Conservation (phyloP, 768 basidiomycete species). For the Suillus placidus region DNA sequence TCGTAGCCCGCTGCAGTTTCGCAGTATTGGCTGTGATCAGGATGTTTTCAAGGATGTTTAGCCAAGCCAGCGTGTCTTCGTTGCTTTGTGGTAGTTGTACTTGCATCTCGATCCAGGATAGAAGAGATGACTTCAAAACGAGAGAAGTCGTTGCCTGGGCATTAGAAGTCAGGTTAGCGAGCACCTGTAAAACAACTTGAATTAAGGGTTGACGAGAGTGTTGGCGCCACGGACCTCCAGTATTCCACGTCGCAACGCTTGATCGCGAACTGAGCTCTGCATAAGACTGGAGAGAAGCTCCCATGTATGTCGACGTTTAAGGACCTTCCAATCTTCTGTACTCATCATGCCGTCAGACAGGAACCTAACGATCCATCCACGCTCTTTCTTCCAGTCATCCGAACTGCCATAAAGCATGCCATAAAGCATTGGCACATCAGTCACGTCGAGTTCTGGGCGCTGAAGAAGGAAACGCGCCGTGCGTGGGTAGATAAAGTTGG, state of each 20-base stretch:
- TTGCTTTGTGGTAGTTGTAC: slow-evolving; percentile 33
- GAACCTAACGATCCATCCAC: slow-evolving; percentile 87
- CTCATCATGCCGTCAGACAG: slow-evolving; percentile 79
- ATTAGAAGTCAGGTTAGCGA: slow-evolving; percentile 76
- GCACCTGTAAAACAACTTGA: slow-evolving; percentile 49
- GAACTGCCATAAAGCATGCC: slow-evolving; percentile 79
- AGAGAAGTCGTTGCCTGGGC: slow-evolving; percentile 69
- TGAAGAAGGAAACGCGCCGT: slow-evolving; percentile 89
- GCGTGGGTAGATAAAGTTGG: slow-evolving; percentile 85
- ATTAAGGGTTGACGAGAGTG: neutral
- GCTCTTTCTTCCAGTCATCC: slow-evolving; percentile 84
- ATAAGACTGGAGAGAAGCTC: slow-evolving; percentile 83
- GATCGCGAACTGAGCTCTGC: slow-evolving; percentile 63
- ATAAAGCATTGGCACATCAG: slow-evolving; percentile 91
- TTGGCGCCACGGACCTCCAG: slow-evolving; percentile 58
- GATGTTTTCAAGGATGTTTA: slow-evolving; percentile 67
- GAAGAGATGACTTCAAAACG: slow-evolving; percentile 67
- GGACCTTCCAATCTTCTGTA: slow-evolving; percentile 76
- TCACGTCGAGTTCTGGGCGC: slow-evolving; percentile 75
- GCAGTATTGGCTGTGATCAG: slow-evolving; percentile 48
- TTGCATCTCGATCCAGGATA: slow-evolving; percentile 86
- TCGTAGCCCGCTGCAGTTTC: slow-evolving; percentile 57
- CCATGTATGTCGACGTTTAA: slow-evolving; percentile 86
- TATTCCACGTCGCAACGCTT: slow-evolving; percentile 54
- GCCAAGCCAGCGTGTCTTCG: slow-evolving; percentile 57